phyloP scores from a whole-genome alignment of 352 stramenopile genomes.

The Pythium volutum region DNA sequence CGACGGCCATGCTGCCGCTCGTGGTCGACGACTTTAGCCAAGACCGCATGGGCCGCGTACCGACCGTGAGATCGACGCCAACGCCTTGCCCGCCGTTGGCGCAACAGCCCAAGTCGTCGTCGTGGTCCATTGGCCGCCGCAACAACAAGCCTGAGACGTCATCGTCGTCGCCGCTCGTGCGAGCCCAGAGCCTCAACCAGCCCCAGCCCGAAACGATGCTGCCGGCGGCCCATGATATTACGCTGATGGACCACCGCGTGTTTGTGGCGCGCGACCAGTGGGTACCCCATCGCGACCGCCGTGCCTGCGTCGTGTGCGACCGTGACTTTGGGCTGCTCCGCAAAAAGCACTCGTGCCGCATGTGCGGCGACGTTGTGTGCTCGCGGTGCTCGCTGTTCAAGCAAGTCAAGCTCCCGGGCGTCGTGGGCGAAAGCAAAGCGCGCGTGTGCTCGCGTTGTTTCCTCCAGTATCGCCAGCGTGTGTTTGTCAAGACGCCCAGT shows the following conservation, averaged over 20 bases:
- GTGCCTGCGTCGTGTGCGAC: constrained; percentile 60
- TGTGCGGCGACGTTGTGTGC: constrained; percentile 81
- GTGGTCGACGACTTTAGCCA: constrained; percentile 24
- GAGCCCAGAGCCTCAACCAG: constrained; percentile 1
- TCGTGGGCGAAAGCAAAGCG: constrained; percentile 49
- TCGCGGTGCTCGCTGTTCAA: constrained; percentile 74
- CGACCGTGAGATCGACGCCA: not conserved
- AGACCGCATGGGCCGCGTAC: constrained; percentile 12
- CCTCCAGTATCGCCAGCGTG: constrained; percentile 50
- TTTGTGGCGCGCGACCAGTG: constrained; percentile 60
- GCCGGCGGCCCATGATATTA: not conserved
- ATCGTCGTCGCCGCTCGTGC: not conserved
- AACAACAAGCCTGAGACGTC: not conserved
- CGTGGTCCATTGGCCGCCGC: not conserved
- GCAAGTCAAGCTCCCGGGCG: constrained; percentile 51
- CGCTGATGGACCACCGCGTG: constrained; percentile 47
- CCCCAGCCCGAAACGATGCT: not conserved
- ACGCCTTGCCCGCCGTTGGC: not conserved
- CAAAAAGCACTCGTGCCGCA: constrained; percentile 76
- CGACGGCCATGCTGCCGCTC: constrained; percentile 8
- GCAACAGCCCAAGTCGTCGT: constrained; percentile 3
- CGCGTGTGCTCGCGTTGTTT: constrained; percentile 76
- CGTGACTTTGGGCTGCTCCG: constrained; percentile 67
- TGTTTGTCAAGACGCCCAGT: constrained; percentile 15
- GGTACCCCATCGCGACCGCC: constrained; percentile 46